A percentile compares a stretch with the other conserved stretches of the same genome.
phyloP scores from a whole-genome alignment of 2,329 filamentous ascomycete genomes.

The Fusarium protoensiforme region DNA sequence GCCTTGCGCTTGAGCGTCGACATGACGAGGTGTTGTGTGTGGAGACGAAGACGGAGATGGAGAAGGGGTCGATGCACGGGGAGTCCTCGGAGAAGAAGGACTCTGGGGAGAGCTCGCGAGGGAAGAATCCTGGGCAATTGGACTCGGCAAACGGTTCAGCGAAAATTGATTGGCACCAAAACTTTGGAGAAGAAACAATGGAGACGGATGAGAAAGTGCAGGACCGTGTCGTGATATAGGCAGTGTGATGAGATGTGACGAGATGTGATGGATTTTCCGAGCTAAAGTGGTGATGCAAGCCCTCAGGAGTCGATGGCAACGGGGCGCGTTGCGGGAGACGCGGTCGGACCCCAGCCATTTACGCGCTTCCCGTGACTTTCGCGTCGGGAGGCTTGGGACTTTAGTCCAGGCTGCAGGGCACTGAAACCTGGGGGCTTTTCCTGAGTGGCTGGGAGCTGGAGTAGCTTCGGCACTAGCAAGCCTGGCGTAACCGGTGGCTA shows the following conservation, averaged over 20 bases:
- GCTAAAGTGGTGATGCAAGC: conserved; percentile 31
- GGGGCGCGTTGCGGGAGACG: conserved; percentile 36
- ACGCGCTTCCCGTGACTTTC: conserved; percentile 39
- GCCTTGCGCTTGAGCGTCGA: conserved; percentile 76
- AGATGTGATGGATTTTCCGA: conserved; percentile 21
- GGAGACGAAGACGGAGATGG: conserved; percentile 32
- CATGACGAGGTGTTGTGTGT: conserved; percentile 51
- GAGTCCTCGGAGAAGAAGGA: conserved; percentile 28
- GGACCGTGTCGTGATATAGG: neutral
- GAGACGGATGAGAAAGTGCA: neutral
- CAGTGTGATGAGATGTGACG: neutral
- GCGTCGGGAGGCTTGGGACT: conserved; percentile 25
- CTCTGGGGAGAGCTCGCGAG: conserved; percentile 16
- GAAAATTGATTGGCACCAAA: neutral
- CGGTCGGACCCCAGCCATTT: conserved; percentile 30
- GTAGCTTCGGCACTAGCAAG: conserved; percentile 28
- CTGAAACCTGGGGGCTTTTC: conserved; percentile 13
- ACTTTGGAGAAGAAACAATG: neutral
- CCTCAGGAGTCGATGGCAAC: conserved; percentile 15
- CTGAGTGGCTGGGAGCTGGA: conserved; percentile 30
- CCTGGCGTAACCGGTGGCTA: conserved; percentile 9
- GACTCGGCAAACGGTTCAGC: neutral
- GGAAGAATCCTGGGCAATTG: conserved; percentile 30
- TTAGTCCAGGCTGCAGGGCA: conserved; percentile 8
- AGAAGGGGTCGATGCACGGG: conserved; percentile 30